Percentiles rank a stretch among this genome's conserved stretches.
phyloP scores from a whole-genome alignment of 2,329 filamentous ascomycete species.

The Xylariaceae sp. region DNA sequence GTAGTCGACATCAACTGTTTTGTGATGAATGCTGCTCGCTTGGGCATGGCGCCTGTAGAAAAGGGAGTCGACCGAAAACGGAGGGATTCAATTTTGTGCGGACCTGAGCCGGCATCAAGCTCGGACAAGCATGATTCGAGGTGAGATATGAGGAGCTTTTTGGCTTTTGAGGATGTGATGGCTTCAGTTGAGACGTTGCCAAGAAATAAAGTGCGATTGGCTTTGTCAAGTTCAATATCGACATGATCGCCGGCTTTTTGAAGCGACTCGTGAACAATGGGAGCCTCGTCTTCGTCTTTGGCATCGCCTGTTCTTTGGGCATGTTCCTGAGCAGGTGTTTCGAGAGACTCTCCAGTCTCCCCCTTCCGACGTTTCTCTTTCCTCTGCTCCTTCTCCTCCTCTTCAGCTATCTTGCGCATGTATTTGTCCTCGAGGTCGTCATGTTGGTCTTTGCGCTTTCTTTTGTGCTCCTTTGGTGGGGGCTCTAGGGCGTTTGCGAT shows the following conservation, averaged over 20 bases:
- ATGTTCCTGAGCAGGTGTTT: conserved; percentile 5
- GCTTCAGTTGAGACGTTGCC: conserved; percentile 83
- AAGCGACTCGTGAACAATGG: conserved; percentile 56
- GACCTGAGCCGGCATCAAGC: conserved; percentile 42
- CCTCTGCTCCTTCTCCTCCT: conserved; percentile 53
- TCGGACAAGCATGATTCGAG: conserved; percentile 68
- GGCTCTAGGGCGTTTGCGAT: conserved; percentile 37
- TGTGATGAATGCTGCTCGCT: conserved; percentile 90
- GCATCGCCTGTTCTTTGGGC: conserved; percentile 4
- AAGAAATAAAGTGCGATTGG: conserved; percentile 84
- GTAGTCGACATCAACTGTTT: conserved; percentile 88
- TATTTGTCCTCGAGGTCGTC: conserved; percentile 70
- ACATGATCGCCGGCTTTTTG: conserved; percentile 44
- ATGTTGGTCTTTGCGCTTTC: conserved; percentile 64
- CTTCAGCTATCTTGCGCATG: conserved; percentile 58
- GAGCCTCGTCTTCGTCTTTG: conserved; percentile 35
- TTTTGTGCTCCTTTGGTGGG: conserved; percentile 54
- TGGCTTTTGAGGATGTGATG: conserved; percentile 76
- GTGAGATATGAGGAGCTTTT: conserved; percentile 73
- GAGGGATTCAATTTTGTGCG: conserved; percentile 80
- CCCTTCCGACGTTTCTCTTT: conserved; percentile 52
- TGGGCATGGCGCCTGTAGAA: conserved; percentile 70
- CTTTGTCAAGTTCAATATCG: conserved; percentile 70
- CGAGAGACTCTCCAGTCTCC: conserved; percentile 30
- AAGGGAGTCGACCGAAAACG: conserved; percentile 94